Evolutionary conservation across 495 filamentous ascomycete species (phyloP).

Genomic region (Staphylotrichum tortipilum): DNA sequence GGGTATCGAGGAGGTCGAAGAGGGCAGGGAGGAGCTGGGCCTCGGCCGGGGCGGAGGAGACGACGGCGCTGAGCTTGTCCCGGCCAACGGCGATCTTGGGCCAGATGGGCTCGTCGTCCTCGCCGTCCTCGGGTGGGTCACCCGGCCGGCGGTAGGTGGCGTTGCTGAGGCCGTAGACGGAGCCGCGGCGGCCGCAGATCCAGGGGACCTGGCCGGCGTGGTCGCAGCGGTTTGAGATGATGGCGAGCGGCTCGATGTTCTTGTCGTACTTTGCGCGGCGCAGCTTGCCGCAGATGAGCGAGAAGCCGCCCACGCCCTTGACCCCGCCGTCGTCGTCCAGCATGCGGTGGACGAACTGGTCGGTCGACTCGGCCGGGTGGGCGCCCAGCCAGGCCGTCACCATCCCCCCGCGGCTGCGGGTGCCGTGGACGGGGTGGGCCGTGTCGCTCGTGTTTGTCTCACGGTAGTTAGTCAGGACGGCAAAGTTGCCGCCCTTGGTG

Average conservation of each 20-base stretch:
- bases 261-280: slow-evolving; percentile 26
- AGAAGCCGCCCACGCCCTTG: slow-evolving; percentile 81
- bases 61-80: slow-evolving; percentile 33
- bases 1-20: slow-evolving; percentile 57
- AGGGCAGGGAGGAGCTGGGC: slow-evolving; percentile 60
- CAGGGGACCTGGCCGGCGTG: slow-evolving; percentile 55
- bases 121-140: too few species aligned
- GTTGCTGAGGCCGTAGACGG: slow-evolving; percentile 79
- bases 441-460: slow-evolving; percentile 54
- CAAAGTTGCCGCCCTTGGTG: slow-evolving; percentile 73
- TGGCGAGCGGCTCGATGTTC: slow-evolving; percentile 59
- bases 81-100: slow-evolving; percentile 64
- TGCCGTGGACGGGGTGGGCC: slow-evolving; percentile 46
- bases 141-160: slow-evolving; percentile 60
- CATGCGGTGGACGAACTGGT: slow-evolving; percentile 60
- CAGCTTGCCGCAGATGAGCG: slow-evolving; percentile 76
- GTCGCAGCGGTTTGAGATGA: slow-evolving; percentile 81
- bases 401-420: slow-evolving; percentile 69
- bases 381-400: slow-evolving; percentile 77
- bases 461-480: slow-evolving; percentile 90
- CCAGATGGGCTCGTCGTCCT: slow-evolving; percentile 44
- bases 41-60: slow-evolving; percentile 15
- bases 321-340: slow-evolving; percentile 56
- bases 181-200: slow-evolving; percentile 54
- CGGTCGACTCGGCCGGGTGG: slow-evolving; percentile 39